Conservation (phyloP, 169 alveolate species). For the Plasmodium knowlesi region DNA sequence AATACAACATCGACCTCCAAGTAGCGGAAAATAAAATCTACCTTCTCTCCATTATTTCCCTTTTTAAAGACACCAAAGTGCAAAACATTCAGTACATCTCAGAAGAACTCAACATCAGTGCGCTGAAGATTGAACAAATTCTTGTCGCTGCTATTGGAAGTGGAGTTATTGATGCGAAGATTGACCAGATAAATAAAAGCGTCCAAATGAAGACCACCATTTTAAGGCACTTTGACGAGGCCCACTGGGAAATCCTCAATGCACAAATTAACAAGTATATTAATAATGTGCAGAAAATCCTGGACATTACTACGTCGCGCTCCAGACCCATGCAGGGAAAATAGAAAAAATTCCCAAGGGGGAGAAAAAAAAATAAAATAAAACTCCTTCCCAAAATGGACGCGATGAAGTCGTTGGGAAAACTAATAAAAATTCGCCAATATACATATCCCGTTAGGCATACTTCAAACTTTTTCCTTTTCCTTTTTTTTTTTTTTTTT, state of each 20-base stretch:
- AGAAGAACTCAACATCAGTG: slow-evolving; percentile 66
- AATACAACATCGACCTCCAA: slow-evolving; percentile 40
- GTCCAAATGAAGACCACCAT: slow-evolving; percentile 78
- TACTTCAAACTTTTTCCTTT: no score
- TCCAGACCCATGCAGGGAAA: neutral
- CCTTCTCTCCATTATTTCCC: slow-evolving; percentile 36
- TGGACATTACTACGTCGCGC: slow-evolving; percentile 9
- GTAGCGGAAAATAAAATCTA: slow-evolving; percentile 38
- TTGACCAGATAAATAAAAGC: slow-evolving; percentile 80
- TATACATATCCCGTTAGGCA: no score
- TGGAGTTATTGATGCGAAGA: slow-evolving; percentile 82
- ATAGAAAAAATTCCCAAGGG: neutral
- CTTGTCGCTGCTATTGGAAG: slow-evolving; percentile 82
- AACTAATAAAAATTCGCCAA: no score
- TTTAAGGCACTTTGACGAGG: slow-evolving; percentile 78
- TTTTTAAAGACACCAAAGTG: slow-evolving; percentile 32
- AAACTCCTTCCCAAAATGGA: no score
- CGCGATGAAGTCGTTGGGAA: no score
- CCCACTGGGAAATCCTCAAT: slow-evolving; percentile 76
- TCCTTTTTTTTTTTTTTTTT: no score
- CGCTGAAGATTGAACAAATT: slow-evolving; percentile 77
- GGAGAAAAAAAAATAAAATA: no score
- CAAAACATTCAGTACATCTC: slow-evolving; percentile 35
- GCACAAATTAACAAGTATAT: slow-evolving; percentile 75
- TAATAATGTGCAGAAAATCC: slow-evolving; percentile 32